These are phyloP conservation scores for Spatholobus suberectus DNA, from an alignment of 306 rosid genomes.

Conservation along the genomic window DNA sequence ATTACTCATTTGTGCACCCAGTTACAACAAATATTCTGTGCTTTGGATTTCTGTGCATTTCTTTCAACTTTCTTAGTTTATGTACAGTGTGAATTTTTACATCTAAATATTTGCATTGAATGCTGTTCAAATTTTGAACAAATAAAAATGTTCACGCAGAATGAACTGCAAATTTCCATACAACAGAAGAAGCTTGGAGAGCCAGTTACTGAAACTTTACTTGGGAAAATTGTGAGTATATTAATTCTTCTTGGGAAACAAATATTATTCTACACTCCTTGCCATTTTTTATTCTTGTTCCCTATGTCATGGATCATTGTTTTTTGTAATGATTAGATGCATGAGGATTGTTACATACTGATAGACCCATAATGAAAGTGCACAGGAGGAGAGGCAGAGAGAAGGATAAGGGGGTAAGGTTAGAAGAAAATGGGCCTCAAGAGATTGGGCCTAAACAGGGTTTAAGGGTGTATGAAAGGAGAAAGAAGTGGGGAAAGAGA, in stretches of 20 bases:
- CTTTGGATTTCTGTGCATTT: background rate
- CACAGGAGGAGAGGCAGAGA: too few species aligned
- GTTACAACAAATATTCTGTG: background rate
- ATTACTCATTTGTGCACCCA: background rate
- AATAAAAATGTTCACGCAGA: constrained; percentile 53
- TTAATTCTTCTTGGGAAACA: constrained; percentile 7
- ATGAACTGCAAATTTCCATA: constrained; percentile 70
- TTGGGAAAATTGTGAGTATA: constrained; percentile 90
- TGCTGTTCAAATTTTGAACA: background rate
- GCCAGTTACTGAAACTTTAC: constrained; percentile 75
- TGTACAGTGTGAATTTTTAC: background rate
- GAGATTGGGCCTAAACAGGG: too few species aligned
- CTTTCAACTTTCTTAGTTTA: background rate
- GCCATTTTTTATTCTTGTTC: constrained; percentile 8
- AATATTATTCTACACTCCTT: background rate
- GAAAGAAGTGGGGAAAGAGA: too few species aligned
- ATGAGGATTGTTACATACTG: background rate
- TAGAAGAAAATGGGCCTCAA: too few species aligned
- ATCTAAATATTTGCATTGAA: background rate
- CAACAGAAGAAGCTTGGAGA: constrained; percentile 76
- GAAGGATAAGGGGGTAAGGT: too few species aligned
- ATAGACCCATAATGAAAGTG: too few species aligned
- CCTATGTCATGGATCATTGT: background rate
- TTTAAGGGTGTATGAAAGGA: too few species aligned
- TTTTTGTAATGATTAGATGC: background rate